Evolutionary conservation across 2,329 filamentous ascomycete genomes (phyloP), one percentile per base, ranked within the genome.

Genomic region (Akanthomyces muscarius): DNA sequence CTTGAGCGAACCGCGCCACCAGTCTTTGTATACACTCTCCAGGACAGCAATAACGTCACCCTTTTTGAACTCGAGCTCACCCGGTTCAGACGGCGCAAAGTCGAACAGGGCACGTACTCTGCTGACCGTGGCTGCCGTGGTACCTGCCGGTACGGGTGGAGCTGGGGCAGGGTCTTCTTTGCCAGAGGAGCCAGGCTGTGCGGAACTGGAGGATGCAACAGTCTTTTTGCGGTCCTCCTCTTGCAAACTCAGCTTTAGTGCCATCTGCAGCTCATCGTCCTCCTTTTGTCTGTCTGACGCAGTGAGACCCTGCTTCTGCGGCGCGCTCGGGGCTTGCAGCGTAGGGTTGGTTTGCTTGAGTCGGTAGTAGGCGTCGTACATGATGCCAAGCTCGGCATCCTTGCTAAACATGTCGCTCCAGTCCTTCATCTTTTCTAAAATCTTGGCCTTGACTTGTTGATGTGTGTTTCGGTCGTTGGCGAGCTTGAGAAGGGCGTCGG

Each of bases 1-100:
- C 72, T 93, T 88, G 64, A 99, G 80, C 48, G 93, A 96, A 1
- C 95, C 95, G 70, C 96, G 94, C 95, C 95, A 99, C 95, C 95
- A 99, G 76, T 99, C 95, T 77, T 98, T 99, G 80, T 96, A 99
- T 1, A 98, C 95, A 1, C 93, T 97, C 76, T 98, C 95, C 47
- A 99, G 82, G 18, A 99, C 95, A 1, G 95, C 94, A 74, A 99
- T 99, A 47, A 98, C 89, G 73, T 99, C 95, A 33, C 95, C 94
- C 78, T 96, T 97, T 69, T 93, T 90, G 75, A 99, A 99, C 69
- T 96, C 92, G 65, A 99, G 81, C 78, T 99, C 95, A 54, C 94
- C 95, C 0, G 92, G 87, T 75, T 99, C 95, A 0, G 93, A 96
- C 2, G 95, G 94, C 57, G 90, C 88, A 75, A 99, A 99, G 75